Percentiles rank a stretch among this genome's conserved stretches.
Evolutionary conservation across 176 grass and related monocot genomes (phyloP).

Genomic region (Echinochloa phyllopogon): DNA sequence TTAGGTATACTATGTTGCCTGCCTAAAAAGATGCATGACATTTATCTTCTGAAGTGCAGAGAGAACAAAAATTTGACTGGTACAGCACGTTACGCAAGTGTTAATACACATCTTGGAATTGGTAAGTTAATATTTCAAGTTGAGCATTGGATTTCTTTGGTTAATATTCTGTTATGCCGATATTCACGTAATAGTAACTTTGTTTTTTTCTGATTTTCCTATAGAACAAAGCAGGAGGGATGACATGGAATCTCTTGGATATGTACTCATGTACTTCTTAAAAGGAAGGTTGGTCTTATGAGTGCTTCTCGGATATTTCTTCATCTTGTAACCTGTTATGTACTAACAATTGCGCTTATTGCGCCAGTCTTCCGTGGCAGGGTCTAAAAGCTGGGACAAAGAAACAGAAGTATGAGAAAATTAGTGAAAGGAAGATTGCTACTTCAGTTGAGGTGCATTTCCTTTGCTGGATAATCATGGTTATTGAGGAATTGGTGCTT

Average conservation of each 20-base stretch:
- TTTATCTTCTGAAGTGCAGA: conserved; percentile 64
- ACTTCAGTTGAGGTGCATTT: conserved; percentile 79
- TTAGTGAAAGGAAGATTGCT: conserved; percentile 85
- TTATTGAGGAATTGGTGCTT: not conserved
- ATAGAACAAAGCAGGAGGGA: conserved; percentile 97
- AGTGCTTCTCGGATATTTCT: conserved; percentile 9
- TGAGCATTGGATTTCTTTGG: not conserved
- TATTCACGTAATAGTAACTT: conserved; percentile 13
- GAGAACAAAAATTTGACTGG: conserved; percentile 95
- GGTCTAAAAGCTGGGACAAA: conserved; percentile 92
- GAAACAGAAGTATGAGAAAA: conserved; percentile 96
- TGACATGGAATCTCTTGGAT: conserved; percentile 96
- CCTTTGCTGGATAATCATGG: not conserved
- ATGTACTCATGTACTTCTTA: conserved; percentile 95
- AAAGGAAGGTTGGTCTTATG: conserved; percentile 82
- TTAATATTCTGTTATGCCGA: conserved; percentile 16
- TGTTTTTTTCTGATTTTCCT: conserved; percentile 34
- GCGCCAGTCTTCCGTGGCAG: conserved; percentile 81
- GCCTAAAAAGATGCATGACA: conserved; percentile 16
- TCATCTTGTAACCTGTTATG: conserved; percentile 4
- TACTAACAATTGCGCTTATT: conserved; percentile 27
- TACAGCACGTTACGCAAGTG: conserved; percentile 94
- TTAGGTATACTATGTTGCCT: not conserved
- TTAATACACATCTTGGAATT: conserved; percentile 96
- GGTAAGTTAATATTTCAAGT: conserved; percentile 51